phyloP scores from a whole-genome alignment of 2,329 filamentous ascomycete genomes.

The Colletotrichum sp. region DNA sequence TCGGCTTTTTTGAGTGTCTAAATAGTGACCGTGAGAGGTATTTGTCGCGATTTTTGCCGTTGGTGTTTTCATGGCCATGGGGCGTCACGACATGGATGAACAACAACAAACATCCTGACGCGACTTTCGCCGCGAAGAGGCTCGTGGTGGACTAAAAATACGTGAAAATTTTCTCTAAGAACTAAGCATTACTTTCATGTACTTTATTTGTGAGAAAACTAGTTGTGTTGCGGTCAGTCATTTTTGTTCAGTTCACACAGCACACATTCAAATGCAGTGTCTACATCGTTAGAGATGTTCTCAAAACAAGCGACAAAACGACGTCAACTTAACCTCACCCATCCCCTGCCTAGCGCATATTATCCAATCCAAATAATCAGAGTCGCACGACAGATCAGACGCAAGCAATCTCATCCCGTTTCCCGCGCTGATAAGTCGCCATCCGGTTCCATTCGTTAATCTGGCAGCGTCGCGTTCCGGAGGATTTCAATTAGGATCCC shows the following conservation, averaged over 20 bases:
- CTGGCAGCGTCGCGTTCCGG: background rate
- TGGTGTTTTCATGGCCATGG: background rate
- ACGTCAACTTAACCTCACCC: background rate
- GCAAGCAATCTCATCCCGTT: background rate
- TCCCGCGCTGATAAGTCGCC: background rate
- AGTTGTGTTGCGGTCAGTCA: background rate
- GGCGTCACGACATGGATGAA: background rate
- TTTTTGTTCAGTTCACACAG: background rate
- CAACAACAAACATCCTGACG: background rate
- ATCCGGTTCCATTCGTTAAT: background rate
- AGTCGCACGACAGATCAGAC: background rate
- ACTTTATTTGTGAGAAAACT: background rate
- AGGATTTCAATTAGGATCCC: background rate
- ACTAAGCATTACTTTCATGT: fast-evolving
- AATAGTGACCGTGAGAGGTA: fast-evolving
- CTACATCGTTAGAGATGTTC: fast-evolving
- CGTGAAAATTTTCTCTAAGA: fast-evolving
- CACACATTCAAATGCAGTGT: fast-evolving
- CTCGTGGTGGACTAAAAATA: background rate
- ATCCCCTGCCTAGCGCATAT: background rate
- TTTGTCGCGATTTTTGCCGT: background rate
- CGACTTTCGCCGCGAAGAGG: fast-evolving
- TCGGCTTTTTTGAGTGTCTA: background rate
- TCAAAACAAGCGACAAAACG: background rate
- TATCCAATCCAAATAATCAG: fast-evolving